A percentile compares a stretch with the other conserved stretches of the same genome.
Conservation (phyloP, 176 grass and related monocot genomes). For the Oropetium thomaeum region DNA sequence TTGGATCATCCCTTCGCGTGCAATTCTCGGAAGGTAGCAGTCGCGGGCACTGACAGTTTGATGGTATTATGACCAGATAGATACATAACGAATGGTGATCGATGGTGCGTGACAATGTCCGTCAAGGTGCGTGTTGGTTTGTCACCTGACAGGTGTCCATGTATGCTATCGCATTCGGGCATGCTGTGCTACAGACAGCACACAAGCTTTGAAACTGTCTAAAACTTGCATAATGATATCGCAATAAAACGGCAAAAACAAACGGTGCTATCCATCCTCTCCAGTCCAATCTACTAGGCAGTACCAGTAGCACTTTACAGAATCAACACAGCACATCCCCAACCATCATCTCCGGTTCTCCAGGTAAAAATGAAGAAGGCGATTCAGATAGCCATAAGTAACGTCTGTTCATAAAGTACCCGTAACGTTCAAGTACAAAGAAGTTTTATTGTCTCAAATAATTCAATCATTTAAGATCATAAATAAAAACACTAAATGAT, state of each 20-base stretch:
- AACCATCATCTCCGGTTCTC: not conserved
- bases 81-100: not conserved
- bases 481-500: slow-evolving; percentile 14
- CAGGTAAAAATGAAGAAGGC: not conserved
- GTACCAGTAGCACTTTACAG: too few species aligned
- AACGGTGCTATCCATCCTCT: not conserved
- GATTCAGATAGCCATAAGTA: not conserved
- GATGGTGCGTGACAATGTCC: not conserved
- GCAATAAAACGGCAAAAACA: not conserved
- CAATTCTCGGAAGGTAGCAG: not conserved
- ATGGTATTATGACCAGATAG: not conserved
- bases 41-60: not conserved
- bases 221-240: not conserved
- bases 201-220: too few species aligned
- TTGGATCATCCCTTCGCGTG: not conserved
- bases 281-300: not conserved
- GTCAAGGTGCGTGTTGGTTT: not conserved
- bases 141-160: not conserved
- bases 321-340: not conserved
- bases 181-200: too few species aligned
- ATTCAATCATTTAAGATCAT: not conserved
- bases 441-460: not conserved
- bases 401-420: not conserved
- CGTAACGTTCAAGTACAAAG: not conserved
- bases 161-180: not conserved